Conservation (phyloP, 345 rosid genomes). For the Acer saccharum region DNA sequence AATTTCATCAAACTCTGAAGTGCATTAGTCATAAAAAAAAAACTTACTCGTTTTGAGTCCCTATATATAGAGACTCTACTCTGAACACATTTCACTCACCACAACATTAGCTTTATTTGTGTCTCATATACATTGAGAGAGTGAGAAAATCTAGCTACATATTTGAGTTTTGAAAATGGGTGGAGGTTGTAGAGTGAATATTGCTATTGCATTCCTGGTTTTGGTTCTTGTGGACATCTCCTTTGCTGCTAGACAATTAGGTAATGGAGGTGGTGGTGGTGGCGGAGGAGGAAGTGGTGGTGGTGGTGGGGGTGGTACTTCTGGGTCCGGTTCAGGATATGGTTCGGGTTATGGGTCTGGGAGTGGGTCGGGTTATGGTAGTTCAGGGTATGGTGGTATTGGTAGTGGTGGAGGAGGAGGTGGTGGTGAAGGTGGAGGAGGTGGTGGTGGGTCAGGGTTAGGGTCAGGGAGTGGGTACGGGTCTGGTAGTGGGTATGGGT, state of each 20-base stretch:
- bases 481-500: conserved; percentile 25
- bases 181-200: conserved; percentile 22
- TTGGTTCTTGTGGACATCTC: conserved; percentile 45
- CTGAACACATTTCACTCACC: conserved; percentile 8
- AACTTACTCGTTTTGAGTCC: not conserved
- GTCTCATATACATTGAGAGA: not conserved
- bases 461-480: conserved; percentile 28
- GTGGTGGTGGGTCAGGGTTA: not conserved
- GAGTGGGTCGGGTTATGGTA: conserved; percentile 13
- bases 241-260: conserved; percentile 45
- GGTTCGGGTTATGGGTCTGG: conserved; percentile 33
- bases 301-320: conserved; percentile 42
- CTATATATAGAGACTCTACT: conserved; percentile 22
- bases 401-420: conserved; percentile 31
- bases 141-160: not conserved
- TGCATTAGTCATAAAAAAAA: no score
- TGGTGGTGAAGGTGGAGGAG: conserved; percentile 2
- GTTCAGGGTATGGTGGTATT: conserved; percentile 17
- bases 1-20: conserved; percentile 13
- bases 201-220: conserved; percentile 44
- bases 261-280: conserved; percentile 27
- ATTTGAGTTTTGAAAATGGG: conserved; percentile 26
- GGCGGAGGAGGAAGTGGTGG: conserved; percentile 50
- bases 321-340: conserved; percentile 37
- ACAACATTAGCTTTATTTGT: not conserved